Evolutionary conservation across 495 filamentous ascomycete species (phyloP).

Genomic region (Beverwykella pulmonaria): DNA sequence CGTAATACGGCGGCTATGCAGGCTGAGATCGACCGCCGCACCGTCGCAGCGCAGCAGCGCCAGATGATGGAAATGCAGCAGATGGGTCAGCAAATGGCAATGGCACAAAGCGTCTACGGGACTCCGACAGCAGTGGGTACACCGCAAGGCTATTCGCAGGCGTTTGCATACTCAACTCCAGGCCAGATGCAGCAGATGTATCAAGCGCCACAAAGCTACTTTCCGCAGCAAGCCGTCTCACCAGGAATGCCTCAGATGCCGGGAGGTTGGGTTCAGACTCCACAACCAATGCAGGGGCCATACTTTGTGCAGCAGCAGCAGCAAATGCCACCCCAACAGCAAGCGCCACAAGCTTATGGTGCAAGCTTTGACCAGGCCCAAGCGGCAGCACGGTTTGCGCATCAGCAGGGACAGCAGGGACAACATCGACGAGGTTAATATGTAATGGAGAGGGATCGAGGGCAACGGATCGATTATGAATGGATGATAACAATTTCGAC

Average conservation of each 20-base stretch:
- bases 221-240: constrained; percentile 21
- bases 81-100: constrained; percentile 25
- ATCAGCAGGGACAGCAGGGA: constrained; percentile 21
- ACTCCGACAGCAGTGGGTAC: constrained; percentile 27
- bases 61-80: constrained; percentile 38
- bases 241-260: constrained; percentile 20
- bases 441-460: not conserved
- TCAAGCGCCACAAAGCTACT: constrained; percentile 32
- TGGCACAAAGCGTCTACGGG: constrained; percentile 16
- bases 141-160: constrained; percentile 16
- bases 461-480: constrained; percentile 7
- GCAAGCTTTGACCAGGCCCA: constrained; percentile 35
- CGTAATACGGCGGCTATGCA: constrained; percentile 32
- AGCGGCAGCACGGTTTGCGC: constrained; percentile 33
- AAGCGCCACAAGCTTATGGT: constrained; percentile 31
- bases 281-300: constrained; percentile 29
- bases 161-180: constrained; percentile 25
- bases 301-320: constrained; percentile 30
- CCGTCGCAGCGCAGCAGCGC: constrained; percentile 30
- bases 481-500: not conserved
- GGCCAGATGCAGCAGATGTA: constrained; percentile 25
- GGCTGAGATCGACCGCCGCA: constrained; percentile 35
- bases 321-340: constrained; percentile 19
- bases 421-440: constrained; percentile 14
- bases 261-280: constrained; percentile 7